phyloP scores from a whole-genome alignment of 2,329 filamentous ascomycete species.

The Sporothrix luriei region DNA sequence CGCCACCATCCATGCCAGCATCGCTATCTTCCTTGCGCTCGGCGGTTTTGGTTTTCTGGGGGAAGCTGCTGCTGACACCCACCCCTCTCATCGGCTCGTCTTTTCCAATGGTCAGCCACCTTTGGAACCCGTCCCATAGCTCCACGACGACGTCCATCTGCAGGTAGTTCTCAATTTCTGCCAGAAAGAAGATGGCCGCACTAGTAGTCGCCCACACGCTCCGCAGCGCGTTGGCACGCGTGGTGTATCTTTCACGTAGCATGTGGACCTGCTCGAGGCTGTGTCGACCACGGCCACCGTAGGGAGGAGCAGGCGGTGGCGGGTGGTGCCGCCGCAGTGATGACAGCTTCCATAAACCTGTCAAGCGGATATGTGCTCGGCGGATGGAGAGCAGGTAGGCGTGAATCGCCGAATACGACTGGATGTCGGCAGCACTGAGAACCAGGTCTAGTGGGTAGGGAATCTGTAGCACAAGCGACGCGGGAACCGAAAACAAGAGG shows the following conservation, averaged over 20 bases:
- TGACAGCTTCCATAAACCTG: constrained; percentile 83
- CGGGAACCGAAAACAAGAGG: constrained; percentile 77
- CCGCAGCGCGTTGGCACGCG: constrained; percentile 69
- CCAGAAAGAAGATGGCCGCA: constrained; percentile 84
- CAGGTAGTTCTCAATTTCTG: constrained; percentile 83
- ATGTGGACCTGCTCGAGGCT: constrained; percentile 50
- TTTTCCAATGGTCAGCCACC: constrained; percentile 65
- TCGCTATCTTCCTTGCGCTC: not conserved
- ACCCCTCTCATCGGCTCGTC: constrained; percentile 38
- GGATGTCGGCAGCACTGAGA: constrained; percentile 72
- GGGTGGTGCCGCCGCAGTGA: constrained; percentile 76
- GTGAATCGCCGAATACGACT: constrained; percentile 81
- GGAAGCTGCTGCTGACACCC: not conserved
- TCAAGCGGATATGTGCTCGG: constrained; percentile 80
- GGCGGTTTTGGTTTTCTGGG: not conserved
- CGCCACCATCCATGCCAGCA: not conserved
- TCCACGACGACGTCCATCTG: constrained; percentile 85
- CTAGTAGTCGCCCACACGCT: constrained; percentile 88
- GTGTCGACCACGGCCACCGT: constrained; percentile 55
- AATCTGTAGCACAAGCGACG: constrained; percentile 70
- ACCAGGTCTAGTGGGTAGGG: constrained; percentile 85
- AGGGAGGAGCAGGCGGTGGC: constrained; percentile 66
- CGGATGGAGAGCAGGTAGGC: constrained; percentile 84
- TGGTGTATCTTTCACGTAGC: constrained; percentile 65
- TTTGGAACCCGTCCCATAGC: constrained; percentile 77